Conservation (phyloP, 495 filamentous ascomycete species). For the Platismatia glauca region DNA sequence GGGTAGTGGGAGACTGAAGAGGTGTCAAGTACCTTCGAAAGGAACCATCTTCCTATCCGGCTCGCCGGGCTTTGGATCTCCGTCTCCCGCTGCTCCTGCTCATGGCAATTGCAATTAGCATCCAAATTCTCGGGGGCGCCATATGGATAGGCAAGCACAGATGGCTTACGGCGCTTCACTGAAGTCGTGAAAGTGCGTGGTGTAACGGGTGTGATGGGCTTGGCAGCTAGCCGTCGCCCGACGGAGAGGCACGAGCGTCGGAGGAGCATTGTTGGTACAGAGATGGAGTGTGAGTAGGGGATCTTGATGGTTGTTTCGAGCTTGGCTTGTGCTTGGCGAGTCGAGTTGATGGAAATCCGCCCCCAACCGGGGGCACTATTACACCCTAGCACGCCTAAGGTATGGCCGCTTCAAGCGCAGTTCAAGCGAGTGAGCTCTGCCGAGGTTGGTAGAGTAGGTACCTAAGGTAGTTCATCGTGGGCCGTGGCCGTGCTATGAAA, state of each 20-base stretch:
- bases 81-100: conserved; percentile 4
- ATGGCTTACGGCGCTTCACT: conserved; percentile 40
- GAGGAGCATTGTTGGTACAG: conserved; percentile 54
- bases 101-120: conserved; percentile 23
- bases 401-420: no score
- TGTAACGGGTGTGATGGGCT: conserved; percentile 11
- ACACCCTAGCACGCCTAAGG: no score
- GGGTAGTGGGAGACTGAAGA: background rate
- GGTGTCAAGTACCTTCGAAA: conserved; percentile 21
- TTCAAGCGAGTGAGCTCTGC: no score
- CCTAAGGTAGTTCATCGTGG: no score
- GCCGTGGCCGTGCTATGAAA: no score
- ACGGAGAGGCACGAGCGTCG: conserved; percentile 68
- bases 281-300: background rate
- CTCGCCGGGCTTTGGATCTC: conserved; percentile 22
- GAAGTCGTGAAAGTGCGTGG: conserved; percentile 41
- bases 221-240: conserved; percentile 55
- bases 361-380: no score
- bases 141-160: conserved; percentile 16
- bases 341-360: no score
- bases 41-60: conserved; percentile 19
- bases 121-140: conserved; percentile 24
- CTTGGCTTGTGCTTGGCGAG: background rate
- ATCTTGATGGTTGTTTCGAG: background rate
- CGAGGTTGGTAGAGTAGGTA: no score